Evolutionary conservation across 2,329 filamentous ascomycete species (phyloP).

Genomic region (Penicillium brasilianum): DNA sequence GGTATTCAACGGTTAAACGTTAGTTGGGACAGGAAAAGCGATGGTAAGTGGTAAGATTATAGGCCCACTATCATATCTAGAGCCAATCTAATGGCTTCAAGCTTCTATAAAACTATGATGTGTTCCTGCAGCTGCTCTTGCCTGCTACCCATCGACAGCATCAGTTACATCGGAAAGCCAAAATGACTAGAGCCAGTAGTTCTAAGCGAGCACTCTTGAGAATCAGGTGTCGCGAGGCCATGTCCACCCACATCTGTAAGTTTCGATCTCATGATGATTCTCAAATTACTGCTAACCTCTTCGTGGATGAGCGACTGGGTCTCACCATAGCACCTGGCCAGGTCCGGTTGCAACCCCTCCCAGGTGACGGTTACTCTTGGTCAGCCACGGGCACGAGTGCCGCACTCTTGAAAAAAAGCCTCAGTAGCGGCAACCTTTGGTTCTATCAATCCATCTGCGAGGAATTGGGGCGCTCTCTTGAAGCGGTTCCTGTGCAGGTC

Average conservation of each 20-base stretch:
- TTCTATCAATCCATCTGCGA: conserved; percentile 1
- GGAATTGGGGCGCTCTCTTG: conserved; percentile 1
- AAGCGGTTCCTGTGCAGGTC: background rate
- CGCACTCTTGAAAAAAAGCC: background rate
- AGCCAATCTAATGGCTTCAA: background rate
- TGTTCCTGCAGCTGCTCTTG: conserved; percentile 1
- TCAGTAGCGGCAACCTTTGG: background rate
- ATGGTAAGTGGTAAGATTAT: background rate
- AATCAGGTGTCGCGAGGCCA: conserved; percentile 1
- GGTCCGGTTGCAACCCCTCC: conserved; percentile 1
- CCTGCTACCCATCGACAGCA: background rate
- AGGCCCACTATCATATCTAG: background rate
- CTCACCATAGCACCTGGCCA: background rate
- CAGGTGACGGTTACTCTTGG: conserved; percentile 1
- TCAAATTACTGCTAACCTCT: background rate
- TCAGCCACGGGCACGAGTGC: conserved; percentile 1
- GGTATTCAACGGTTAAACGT: conserved; percentile 1
- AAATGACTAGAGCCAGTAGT: conserved; percentile 3
- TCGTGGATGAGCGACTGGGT: conserved; percentile 1
- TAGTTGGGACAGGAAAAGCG: background rate
- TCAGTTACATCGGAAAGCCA: background rate
- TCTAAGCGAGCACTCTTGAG: conserved; percentile 3
- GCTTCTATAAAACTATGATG: background rate
- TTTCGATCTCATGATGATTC: background rate
- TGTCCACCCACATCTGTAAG: background rate